Evolutionary conservation across 352 stramenopile genomes (phyloP).

Genomic region (Phytophthora colocasiae): DNA sequence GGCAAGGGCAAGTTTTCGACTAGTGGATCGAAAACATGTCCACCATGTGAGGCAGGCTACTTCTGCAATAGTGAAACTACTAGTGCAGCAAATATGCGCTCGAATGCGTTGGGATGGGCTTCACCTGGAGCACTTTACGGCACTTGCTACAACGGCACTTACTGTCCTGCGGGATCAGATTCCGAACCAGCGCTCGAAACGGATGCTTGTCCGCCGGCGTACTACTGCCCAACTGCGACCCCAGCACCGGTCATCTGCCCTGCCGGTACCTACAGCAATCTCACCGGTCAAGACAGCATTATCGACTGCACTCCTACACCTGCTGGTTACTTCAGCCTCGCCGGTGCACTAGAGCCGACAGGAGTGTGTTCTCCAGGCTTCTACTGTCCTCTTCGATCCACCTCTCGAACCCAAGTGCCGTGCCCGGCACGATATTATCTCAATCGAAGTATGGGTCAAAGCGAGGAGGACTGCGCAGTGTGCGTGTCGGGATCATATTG

Average conservation of each 20-base stretch:
- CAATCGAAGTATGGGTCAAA: slow-evolving; percentile 60
- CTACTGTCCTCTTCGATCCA: slow-evolving; percentile 85
- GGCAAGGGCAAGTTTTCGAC: slow-evolving; percentile 69
- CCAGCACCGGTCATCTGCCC: slow-evolving; percentile 76
- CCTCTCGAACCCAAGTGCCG: slow-evolving; percentile 70
- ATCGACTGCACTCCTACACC: slow-evolving; percentile 81
- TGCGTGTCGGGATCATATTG: slow-evolving; percentile 80
- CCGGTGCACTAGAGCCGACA: slow-evolving; percentile 61
- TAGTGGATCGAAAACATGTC: slow-evolving; percentile 63
- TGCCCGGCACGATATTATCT: slow-evolving; percentile 85
- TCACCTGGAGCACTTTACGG: slow-evolving; percentile 66
- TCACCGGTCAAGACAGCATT: slow-evolving; percentile 76
- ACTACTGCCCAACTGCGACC: slow-evolving; percentile 82
- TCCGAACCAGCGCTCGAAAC: slow-evolving; percentile 72
- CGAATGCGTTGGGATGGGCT: slow-evolving; percentile 61
- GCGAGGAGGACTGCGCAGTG: slow-evolving; percentile 76
- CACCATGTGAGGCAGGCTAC: slow-evolving; percentile 69
- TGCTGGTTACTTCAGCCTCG: slow-evolving; percentile 71
- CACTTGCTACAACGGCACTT: slow-evolving; percentile 90
- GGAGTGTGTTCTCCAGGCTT: slow-evolving; percentile 77
- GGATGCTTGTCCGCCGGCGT: slow-evolving; percentile 82
- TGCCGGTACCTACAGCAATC: slow-evolving; percentile 86
- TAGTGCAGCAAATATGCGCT: slow-evolving; percentile 68
- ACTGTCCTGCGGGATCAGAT: slow-evolving; percentile 74
- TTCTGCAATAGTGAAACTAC: slow-evolving; percentile 84